phyloP scores from a whole-genome alignment of 192 early-diverging fungal species.

The Phlyctochytrium bullatum region DNA sequence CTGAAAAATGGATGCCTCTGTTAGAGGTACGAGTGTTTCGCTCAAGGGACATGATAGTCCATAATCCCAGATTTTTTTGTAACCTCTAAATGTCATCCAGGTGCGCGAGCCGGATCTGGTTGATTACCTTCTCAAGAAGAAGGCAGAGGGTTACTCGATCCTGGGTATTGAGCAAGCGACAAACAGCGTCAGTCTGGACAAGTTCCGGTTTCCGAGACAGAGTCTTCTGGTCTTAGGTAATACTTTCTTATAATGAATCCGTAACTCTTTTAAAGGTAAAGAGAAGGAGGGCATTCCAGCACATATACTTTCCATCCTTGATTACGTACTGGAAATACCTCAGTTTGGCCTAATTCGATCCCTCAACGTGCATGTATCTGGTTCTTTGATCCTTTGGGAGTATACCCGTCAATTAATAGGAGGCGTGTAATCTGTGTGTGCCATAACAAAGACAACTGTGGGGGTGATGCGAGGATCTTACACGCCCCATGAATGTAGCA shows the following conservation, averaged over 20 bases:
- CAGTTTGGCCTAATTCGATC: conserved; percentile 58
- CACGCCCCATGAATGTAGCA: no score
- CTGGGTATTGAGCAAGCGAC: conserved; percentile 63
- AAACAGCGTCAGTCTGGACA: conserved; percentile 44
- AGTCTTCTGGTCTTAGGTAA: conserved; percentile 47
- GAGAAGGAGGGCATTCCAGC: conserved; percentile 57
- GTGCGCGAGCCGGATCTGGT: conserved; percentile 35
- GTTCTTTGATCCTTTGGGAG: conserved; percentile 54
- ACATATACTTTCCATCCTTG: conserved; percentile 48
- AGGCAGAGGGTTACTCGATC: conserved; percentile 48
- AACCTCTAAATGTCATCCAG: conserved; percentile 1
- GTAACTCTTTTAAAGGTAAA: conserved; percentile 27
- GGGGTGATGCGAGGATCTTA: no score
- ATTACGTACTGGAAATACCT: conserved; percentile 57
- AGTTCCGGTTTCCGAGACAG: conserved; percentile 56
- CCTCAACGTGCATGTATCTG: conserved; percentile 63
- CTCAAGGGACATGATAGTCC: no score
- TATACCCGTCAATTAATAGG: conserved; percentile 48
- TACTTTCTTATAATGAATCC: conserved; percentile 7
- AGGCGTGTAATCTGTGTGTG: no score
- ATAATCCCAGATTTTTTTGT: background rate
- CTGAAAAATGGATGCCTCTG: conserved; percentile 65
- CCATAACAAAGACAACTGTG: no score
- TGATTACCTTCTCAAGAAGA: conserved; percentile 44
- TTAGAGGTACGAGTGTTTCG: conserved; percentile 28